Conservation (phyloP, 768 basidiomycete genomes). For the Tricholoma furcatifolium region DNA sequence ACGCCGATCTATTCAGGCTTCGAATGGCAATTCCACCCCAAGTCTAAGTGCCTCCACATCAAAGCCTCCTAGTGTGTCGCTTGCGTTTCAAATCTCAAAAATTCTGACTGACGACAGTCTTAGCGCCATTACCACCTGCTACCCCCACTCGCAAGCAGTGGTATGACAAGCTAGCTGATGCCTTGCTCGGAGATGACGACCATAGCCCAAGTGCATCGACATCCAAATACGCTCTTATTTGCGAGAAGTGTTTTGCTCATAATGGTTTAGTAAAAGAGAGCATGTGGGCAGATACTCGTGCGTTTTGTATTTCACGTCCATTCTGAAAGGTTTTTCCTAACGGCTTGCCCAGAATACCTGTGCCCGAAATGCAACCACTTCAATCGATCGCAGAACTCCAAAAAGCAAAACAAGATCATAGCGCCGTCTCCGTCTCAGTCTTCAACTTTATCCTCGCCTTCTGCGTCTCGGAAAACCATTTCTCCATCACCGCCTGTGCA, state of each 20-base stretch:
- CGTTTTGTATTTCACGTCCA: conserved; percentile 28
- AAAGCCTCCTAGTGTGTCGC: conserved; percentile 8
- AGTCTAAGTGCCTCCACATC: conserved; percentile 8
- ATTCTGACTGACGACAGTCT: background rate
- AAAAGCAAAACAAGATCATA: conserved; percentile 22
- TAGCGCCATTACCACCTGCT: conserved; percentile 30
- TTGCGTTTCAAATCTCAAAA: background rate
- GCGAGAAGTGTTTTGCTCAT: conserved; percentile 82
- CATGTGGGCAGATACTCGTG: conserved; percentile 80
- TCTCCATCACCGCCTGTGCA: conserved; percentile 8
- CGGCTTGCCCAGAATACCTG: conserved; percentile 59
- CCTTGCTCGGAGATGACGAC: conserved; percentile 80
- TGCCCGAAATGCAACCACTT: conserved; percentile 88
- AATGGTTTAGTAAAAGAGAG: conserved; percentile 86
- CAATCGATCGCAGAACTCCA: conserved; percentile 53
- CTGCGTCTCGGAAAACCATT: conserved; percentile 1
- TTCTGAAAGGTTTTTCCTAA: background rate
- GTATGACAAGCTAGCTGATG: conserved; percentile 88
- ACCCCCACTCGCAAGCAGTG: conserved; percentile 66
- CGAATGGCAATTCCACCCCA: conserved; percentile 13
- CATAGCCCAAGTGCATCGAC: conserved; percentile 36
- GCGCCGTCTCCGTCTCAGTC: conserved; percentile 18
- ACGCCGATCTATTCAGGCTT: conserved; percentile 26
- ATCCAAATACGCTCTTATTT: conserved; percentile 81
- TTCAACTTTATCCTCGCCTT: background rate